A percentile compares a stretch with the other conserved stretches of the same genome.
Conservation (phyloP, 148 eudicot genomes). For the Spergularia bocconei region DNA sequence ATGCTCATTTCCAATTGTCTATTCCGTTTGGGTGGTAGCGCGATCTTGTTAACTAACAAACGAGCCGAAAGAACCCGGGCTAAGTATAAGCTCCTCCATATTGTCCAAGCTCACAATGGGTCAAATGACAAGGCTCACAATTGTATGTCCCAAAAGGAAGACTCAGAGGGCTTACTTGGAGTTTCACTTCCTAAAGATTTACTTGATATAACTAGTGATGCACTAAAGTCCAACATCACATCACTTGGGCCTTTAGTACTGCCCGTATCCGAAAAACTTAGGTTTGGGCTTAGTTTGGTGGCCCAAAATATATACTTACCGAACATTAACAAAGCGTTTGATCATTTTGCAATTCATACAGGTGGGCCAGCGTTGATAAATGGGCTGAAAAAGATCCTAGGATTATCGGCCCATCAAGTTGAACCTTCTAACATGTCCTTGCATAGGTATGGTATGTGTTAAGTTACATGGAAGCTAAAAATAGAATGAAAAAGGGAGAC, state of each 20-base stretch:
- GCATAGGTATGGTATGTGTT: slow-evolving; percentile 38
- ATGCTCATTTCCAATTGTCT: slow-evolving; percentile 37
- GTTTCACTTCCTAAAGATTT: slow-evolving; percentile 40
- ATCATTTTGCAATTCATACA: slow-evolving; percentile 39
- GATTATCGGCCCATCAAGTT: slow-evolving; percentile 34
- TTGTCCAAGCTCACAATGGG: slow-evolving; percentile 36
- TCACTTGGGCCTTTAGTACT: slow-evolving; percentile 32
- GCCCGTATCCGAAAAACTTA: slow-evolving; percentile 37
- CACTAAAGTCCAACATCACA: slow-evolving; percentile 38
- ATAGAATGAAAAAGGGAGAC: slow-evolving; percentile 34
- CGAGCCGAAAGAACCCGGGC: slow-evolving; percentile 27
- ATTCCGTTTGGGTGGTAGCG: slow-evolving; percentile 40
- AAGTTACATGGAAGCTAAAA: slow-evolving; percentile 38
- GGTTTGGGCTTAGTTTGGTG: slow-evolving; percentile 22
- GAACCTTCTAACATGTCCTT: slow-evolving; percentile 42
- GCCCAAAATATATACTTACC: slow-evolving; percentile 40
- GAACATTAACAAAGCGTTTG: slow-evolving; percentile 27
- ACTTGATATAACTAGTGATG: slow-evolving; percentile 39
- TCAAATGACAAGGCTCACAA: slow-evolving; percentile 21
- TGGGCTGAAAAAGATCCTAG: slow-evolving; percentile 39
- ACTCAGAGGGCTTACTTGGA: slow-evolving; percentile 33
- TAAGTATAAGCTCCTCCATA: slow-evolving; percentile 33
- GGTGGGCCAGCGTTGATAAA: slow-evolving; percentile 48
- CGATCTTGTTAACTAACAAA: slow-evolving; percentile 37
- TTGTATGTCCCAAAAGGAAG: slow-evolving; percentile 37